Percentiles rank a stretch among this genome's conserved stretches.
Evolutionary conservation across 305 asterid genomes (phyloP).

Genomic region (Rubia tinctorum): DNA sequence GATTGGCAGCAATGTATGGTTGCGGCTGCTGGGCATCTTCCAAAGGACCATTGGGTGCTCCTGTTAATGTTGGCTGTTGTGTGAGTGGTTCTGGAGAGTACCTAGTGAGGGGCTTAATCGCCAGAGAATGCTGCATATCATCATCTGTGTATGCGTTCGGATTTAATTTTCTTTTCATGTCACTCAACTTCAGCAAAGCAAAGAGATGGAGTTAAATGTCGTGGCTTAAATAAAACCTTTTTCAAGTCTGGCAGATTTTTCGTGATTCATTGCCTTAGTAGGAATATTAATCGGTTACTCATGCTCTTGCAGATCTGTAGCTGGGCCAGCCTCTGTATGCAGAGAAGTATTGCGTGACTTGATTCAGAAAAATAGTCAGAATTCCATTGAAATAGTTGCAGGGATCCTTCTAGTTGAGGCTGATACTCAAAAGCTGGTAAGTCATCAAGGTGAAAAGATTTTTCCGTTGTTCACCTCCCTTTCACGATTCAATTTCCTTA

Average conservation of each 20-base stretch:
- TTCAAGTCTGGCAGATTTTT: too few species aligned
- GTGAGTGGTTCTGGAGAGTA: constrained; percentile 95
- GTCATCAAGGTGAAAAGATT: background rate
- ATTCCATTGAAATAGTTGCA: constrained; percentile 53
- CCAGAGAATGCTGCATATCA: constrained; percentile 85
- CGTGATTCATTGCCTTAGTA: background rate
- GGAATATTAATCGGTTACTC: background rate
- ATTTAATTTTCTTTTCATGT: background rate
- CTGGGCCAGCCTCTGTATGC: constrained; percentile 81
- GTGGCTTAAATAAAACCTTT: too few species aligned
- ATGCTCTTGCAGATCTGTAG: constrained; percentile 50
- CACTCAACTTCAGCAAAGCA: background rate
- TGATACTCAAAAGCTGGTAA: constrained; percentile 51
- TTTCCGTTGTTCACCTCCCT: background rate
- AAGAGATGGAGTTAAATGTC: background rate
- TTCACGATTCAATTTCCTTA: background rate
- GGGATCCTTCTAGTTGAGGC: constrained; percentile 84
- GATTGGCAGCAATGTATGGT: constrained; percentile 90
- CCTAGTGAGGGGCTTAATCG: constrained; percentile 77
- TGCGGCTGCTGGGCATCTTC: constrained; percentile 96
- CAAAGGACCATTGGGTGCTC: constrained; percentile 48
- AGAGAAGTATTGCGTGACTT: constrained; percentile 47
- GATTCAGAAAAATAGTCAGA: constrained; percentile 28
- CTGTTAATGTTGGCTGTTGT: constrained; percentile 72
- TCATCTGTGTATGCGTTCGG: constrained; percentile 54